Percentiles rank a stretch among this genome's conserved stretches.
phyloP scores from a whole-genome alignment of 75 land plant genomes.

The Picea glauca region DNA sequence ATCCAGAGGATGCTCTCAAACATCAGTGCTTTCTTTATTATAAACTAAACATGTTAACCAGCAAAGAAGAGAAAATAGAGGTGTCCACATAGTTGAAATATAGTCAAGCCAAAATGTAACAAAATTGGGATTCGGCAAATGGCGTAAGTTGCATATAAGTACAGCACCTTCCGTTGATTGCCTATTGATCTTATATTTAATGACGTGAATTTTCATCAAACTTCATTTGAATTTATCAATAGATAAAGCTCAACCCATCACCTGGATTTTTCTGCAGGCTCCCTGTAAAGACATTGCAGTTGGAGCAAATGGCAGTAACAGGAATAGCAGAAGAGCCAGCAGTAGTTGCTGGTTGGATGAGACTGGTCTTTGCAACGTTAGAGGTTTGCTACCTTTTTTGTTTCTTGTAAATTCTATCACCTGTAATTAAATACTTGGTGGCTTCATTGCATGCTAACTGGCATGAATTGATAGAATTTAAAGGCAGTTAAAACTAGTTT shows the following conservation, averaged over 20 bases:
- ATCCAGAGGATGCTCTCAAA: neutral
- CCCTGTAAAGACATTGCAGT: constrained; percentile 86
- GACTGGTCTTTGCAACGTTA: constrained; percentile 78
- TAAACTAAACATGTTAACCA: neutral
- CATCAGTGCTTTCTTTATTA: neutral
- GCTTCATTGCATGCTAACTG: no score
- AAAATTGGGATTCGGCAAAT: neutral
- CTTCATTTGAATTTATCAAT: neutral
- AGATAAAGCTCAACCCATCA: neutral
- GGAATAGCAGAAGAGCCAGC: constrained; percentile 87
- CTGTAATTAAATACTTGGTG: no score
- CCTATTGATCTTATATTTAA: no score
- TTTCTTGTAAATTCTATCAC: no score
- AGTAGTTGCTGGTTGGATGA: constrained; percentile 88
- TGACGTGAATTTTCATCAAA: no score
- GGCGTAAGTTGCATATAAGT: no score
- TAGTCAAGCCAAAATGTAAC: neutral
- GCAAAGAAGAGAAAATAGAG: neutral
- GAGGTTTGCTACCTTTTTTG: constrained; percentile 43
- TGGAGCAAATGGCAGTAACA: constrained; percentile 84
- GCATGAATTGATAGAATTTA: no score
- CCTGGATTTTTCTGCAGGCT: constrained; percentile 46
- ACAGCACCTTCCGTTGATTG: no score
- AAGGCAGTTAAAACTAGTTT: no score
- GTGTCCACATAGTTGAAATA: neutral